These are phyloP conservation scores for Haplosporangium sp. DNA, from an alignment of 371 early-diverging fungal species.

Conservation along the genomic window DNA sequence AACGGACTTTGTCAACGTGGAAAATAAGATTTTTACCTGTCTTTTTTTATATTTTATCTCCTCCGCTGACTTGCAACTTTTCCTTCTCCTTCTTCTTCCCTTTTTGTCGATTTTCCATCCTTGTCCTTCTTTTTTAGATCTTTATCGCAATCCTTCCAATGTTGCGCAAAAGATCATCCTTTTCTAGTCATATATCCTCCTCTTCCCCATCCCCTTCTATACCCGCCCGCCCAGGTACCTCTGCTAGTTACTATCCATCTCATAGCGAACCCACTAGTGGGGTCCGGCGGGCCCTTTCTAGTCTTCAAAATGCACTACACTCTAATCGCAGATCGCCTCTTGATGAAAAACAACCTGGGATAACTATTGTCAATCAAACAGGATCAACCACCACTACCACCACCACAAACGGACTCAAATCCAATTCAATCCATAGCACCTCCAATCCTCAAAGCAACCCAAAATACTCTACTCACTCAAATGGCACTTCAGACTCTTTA, in stretches of 20 bases:
- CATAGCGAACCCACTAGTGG: slow-evolving; percentile 16
- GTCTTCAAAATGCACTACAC: slow-evolving; percentile 34
- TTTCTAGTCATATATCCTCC: slow-evolving; percentile 10
- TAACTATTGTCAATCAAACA: neutral
- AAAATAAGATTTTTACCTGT: neutral
- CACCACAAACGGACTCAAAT: no score
- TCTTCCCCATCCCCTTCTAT: slow-evolving; percentile 11
- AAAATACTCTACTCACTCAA: neutral
- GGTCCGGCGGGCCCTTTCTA: slow-evolving; percentile 29
- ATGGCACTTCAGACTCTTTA: slow-evolving; percentile 34
- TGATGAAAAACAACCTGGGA: neutral
- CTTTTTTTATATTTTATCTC: neutral
- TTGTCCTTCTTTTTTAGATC: neutral
- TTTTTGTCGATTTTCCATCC: neutral
- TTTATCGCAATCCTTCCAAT: slow-evolving; percentile 5
- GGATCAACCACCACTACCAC: no score
- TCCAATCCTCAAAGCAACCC: no score
- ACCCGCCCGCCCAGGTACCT: slow-evolving; percentile 22
- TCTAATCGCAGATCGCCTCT: slow-evolving; percentile 17
- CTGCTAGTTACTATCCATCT: slow-evolving; percentile 16
- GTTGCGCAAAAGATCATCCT: slow-evolving; percentile 47
- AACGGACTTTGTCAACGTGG: neutral
- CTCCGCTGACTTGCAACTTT: neutral
- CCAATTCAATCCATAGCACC: no score
- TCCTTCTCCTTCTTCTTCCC: neutral